Conservation (phyloP, 768 basidiomycete genomes). For the Hericium coralloides region DNA sequence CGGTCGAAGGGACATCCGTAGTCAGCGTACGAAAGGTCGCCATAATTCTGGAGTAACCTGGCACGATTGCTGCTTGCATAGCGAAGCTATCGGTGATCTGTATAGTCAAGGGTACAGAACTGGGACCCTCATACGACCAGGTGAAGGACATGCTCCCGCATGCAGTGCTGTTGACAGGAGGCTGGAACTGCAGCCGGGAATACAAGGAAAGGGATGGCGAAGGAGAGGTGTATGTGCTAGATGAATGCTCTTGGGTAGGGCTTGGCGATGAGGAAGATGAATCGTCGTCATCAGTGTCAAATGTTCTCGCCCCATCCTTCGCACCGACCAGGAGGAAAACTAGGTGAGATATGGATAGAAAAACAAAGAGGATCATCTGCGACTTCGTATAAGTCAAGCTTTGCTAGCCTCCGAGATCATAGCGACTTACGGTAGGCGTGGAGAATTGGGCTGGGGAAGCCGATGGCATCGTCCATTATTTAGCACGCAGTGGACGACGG, state of each 20-base stretch:
- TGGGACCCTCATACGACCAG: conserved; percentile 17
- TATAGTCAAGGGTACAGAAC: conserved; percentile 16
- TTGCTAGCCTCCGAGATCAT: not conserved
- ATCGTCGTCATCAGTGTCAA: not conserved
- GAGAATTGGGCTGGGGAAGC: not conserved
- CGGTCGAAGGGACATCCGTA: conserved; percentile 18
- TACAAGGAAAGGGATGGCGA: not conserved
- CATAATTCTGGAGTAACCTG: not conserved
- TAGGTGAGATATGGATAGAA: not conserved
- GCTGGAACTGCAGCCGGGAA: conserved; percentile 11
- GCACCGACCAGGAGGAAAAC: not conserved
- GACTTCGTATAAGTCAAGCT: not conserved
- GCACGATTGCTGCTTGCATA: conserved; percentile 1
- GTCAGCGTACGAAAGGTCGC: conserved; percentile 19
- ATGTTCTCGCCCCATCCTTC: not conserved
- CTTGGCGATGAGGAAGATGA: not conserved
- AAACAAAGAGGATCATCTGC: not conserved
- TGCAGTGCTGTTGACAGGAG: conserved; percentile 21
- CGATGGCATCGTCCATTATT: not conserved
- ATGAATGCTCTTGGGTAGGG: not conserved
- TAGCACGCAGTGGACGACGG: not conserved
- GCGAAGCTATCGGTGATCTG: conserved; percentile 14
- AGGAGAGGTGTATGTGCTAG: not conserved
- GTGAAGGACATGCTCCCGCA: conserved; percentile 19
- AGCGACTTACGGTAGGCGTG: not conserved